These are phyloP conservation scores for Astragalus membranaceus DNA, from an alignment of 306 rosid species.

Conservation along the genomic window DNA sequence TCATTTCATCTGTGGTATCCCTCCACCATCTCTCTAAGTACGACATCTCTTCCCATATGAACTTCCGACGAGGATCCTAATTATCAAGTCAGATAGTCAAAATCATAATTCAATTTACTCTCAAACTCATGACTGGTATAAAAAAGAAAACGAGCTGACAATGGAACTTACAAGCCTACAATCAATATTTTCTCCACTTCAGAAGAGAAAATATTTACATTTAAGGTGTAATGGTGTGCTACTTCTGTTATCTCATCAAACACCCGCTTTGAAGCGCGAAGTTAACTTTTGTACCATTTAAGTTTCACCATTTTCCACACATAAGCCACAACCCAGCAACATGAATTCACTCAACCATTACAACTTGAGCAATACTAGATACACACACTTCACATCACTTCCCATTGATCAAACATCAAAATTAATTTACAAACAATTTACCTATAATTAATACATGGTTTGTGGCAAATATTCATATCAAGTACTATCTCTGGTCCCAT, in stretches of 20 bases:
- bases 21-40: constrained; percentile 99
- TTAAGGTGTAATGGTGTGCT: too few species aligned
- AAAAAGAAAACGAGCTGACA: background rate
- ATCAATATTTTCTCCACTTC: background rate
- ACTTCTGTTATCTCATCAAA: background rate
- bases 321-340: background rate
- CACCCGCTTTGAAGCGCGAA: background rate
- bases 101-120: background rate
- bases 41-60: constrained; percentile 99
- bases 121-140: background rate
- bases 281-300: background rate
- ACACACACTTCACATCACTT: background rate
- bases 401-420: background rate
- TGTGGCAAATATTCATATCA: background rate
- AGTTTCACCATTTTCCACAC: background rate
- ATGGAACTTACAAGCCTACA: background rate
- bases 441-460: background rate
- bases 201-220: too few species aligned
- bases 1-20: constrained; percentile 62
- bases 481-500: background rate
- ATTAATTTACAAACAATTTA: background rate
- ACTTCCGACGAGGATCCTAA: constrained; percentile 83
- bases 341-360: background rate
- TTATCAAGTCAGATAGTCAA: constrained; percentile 11
- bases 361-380: background rate